Evolutionary conservation across 208 protist genomes (phyloP), one percentile per base, ranked within the genome.

Genomic region (Crithidia expoeki): DNA sequence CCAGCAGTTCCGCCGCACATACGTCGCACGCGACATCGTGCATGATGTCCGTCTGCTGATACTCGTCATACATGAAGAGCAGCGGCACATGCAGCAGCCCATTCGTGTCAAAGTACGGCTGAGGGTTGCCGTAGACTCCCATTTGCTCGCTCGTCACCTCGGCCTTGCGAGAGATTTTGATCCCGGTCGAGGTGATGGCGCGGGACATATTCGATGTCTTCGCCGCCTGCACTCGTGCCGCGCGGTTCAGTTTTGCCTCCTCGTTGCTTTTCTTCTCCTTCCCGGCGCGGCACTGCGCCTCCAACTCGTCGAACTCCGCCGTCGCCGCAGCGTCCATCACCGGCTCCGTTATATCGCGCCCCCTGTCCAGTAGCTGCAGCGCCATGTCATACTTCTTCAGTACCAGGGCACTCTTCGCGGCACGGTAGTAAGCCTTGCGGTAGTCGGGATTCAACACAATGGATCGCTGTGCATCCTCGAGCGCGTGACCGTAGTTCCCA

Each of bases 41-140:
- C 76, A 97, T 89, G 59, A 96, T 96, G 74, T 98, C 96, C 4
- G 88, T 94, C 70, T 97, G 91, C 52, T 85, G 74, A 74, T 95
- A 95, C 75, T 98, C 93, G 63, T 97, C 93, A 78, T 98, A 98
- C 72, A 98, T 84, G 68, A 98, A 96, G 16, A 98, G 83, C n/a
- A 98, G 79, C 21, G 94, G 92, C 19, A 96, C 96, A 62, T 96
- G 92, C 51, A 95, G 75, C 38, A 89, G 63, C 21, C 72, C 74
- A 36, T 89, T 83, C 17, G 67, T 76, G 65, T 95, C 92, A 52
- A 96, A 89, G 82, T 92, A 94, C 17, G 89, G 83, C 59, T 85
- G 27, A 2, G 84, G 85, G 46, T 89, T 81, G 44, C 92, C 89
- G 72, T 94, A 95, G 23, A 84, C 64, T 1, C 81, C 80, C 88